These are phyloP conservation scores for Takashimella koratensis DNA, from an alignment of 1,284 basidiomycete genomes.

Conservation along the genomic window DNA sequence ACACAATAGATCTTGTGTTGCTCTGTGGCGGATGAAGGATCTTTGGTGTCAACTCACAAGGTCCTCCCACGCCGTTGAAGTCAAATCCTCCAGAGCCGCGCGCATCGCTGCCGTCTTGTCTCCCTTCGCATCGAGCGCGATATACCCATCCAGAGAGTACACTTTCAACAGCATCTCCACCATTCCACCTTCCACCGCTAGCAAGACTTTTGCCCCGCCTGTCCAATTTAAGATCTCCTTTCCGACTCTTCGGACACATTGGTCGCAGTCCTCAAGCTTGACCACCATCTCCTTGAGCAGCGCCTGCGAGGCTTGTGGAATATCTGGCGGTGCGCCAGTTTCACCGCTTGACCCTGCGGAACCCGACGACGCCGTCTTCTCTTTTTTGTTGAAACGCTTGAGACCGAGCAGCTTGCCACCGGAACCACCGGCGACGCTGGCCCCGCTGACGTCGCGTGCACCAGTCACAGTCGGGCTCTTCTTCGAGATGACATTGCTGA, in stretches of 20 bases:
- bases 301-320: constrained; percentile 23
- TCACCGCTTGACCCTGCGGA: not conserved
- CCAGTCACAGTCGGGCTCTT: constrained; percentile 18
- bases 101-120: constrained; percentile 41
- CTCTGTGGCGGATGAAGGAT: too few relatives aligned
- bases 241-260: constrained; percentile 36
- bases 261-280: constrained; percentile 35
- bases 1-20: too few relatives aligned
- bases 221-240: constrained; percentile 43
- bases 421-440: constrained; percentile 6
- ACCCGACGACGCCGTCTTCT: constrained; percentile 6
- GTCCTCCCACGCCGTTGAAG: constrained; percentile 32
- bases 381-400: constrained; percentile 46
- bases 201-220: constrained; percentile 31
- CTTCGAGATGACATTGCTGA: constrained; percentile 53
- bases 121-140: constrained; percentile 29
- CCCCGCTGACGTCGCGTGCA: constrained; percentile 7
- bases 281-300: constrained; percentile 30
- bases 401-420: constrained; percentile 21
- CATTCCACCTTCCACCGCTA: constrained; percentile 31
- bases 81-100: constrained; percentile 32
- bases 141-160: constrained; percentile 33
- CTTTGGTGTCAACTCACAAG: constrained; percentile 31
- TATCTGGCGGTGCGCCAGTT: constrained; percentile 12
- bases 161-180: constrained; percentile 34